Base-by-base conservation (phyloP, 2,329 filamentous ascomycete species). In the Rutstroemia sydowiana region DNA sequence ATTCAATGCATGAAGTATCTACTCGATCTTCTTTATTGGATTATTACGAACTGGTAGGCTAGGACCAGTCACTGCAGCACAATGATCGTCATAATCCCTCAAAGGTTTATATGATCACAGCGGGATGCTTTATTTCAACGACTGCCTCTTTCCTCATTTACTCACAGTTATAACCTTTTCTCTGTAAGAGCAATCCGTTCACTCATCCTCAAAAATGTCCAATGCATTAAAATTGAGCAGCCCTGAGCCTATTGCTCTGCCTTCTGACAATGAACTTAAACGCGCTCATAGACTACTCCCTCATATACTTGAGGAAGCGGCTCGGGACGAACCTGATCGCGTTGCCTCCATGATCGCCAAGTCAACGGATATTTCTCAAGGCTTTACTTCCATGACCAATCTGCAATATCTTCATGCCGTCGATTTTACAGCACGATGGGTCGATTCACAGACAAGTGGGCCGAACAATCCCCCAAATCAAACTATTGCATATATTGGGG, bases 341-440 rank as follows among this genome's bases (percentile, higher is more conserved):
- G 20, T 57, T 21, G 10, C 57, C 13, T 53, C 53, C 39, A 52
- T 57, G 32, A 49, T 47, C 1, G 56, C 59, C 3, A 55, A 56
- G n/a, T 45, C 51, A 4, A 26, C 47, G 23, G 47, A 43, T 32
- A 13, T 49, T 14, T 43, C 26, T 10, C 21, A 14, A 20, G 47
- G 39, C 16, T 60, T 61, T 21, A 26, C 41, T 6, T 31, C 36
- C 3, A 30, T 60, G 14, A 60, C 41, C 10, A 34, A 49, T 10
- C 48, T 45, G 3, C 55, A 62, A 41, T 41, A 61, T 13, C 39
- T 56, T 13, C 48, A 55, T 31, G 55, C 55, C 1, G 53, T 61
- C 3, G 56, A 61, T 30, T 59, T 49, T 16, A 58, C 53, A 39
- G 45, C 61, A 10, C 45, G 57, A 16, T 62, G 56, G 58, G 41